phyloP scores from a whole-genome alignment of 1,284 basidiomycete species.

The Moniliophthora roreri region DNA sequence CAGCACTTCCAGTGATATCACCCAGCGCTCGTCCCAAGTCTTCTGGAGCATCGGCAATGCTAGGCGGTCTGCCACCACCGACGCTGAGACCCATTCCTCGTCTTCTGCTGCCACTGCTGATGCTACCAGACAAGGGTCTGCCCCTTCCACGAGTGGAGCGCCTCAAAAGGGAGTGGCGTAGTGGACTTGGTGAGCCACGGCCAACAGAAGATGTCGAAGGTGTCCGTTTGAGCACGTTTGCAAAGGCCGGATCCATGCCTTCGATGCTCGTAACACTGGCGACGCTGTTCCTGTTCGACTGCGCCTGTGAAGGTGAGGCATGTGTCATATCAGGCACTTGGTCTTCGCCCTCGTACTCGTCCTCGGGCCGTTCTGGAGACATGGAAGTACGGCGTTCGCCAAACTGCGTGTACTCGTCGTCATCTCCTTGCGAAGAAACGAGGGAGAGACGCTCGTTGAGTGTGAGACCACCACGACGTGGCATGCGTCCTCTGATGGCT shows the following conservation, averaged over 20 bases:
- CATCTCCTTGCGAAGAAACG: conserved; percentile 55
- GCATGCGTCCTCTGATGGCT: conserved; percentile 47
- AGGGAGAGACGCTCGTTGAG: conserved; percentile 64
- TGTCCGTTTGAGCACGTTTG: conserved; percentile 67
- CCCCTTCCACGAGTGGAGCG: conserved; percentile 39
- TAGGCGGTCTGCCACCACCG: conserved; percentile 65
- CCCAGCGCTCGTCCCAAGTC: conserved; percentile 49
- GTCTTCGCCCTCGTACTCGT: conserved; percentile 37
- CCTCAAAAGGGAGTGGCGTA: conserved; percentile 53
- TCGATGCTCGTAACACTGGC: conserved; percentile 56
- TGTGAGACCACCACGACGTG: conserved; percentile 40
- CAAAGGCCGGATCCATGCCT: conserved; percentile 83
- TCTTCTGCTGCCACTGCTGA: conserved; percentile 40
- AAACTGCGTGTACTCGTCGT: conserved; percentile 41
- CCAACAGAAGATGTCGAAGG: conserved; percentile 55
- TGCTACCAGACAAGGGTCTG: conserved; percentile 21
- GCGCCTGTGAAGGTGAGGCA: conserved; percentile 12
- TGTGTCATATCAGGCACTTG: conserved; percentile 25
- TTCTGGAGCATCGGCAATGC: conserved; percentile 67
- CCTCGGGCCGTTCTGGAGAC: conserved; percentile 37
- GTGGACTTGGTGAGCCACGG: conserved; percentile 43
- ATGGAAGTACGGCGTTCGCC: conserved; percentile 37
- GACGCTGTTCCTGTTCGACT: conserved; percentile 9
- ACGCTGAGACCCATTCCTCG: conserved; percentile 60
- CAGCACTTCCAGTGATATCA: conserved; percentile 55